These are phyloP conservation scores for Nyctanthes arbortristis DNA, from an alignment of 257 asterid species.

Conservation along the genomic window DNA sequence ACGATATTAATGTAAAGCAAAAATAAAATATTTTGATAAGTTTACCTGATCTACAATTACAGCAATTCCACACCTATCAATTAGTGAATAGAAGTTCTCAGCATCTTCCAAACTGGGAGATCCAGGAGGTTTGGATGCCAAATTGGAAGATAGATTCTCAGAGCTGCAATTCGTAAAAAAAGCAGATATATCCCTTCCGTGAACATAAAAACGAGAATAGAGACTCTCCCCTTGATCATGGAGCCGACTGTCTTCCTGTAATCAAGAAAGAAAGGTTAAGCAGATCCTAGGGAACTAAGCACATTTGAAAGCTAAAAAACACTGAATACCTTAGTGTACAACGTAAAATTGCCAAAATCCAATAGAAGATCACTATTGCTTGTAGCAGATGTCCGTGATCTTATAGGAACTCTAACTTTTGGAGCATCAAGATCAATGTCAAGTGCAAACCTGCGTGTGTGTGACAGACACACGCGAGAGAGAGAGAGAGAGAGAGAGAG, in stretches of 20 bases:
- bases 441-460: constrained; percentile 73
- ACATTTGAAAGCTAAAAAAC: constrained; percentile 12
- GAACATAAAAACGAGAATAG: constrained; percentile 84
- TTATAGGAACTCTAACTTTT: constrained; percentile 90
- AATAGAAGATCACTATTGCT: constrained; percentile 75
- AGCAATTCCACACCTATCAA: constrained; percentile 92
- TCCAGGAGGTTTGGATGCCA: constrained; percentile 52
- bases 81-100: constrained; percentile 59
- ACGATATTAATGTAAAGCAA: background rate
- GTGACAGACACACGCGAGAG: constrained; percentile 8
- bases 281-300: constrained; percentile 16
- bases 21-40: constrained; percentile 12
- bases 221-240: constrained; percentile 66
- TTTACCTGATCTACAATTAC: constrained; percentile 94
- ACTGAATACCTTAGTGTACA: constrained; percentile 72
- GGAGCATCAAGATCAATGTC: constrained; percentile 99
- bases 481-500: constrained; percentile 12
- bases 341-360: constrained; percentile 95
- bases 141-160: constrained; percentile 46
- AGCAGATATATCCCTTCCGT: constrained; percentile 97
- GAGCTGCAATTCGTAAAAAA: constrained; percentile 72
- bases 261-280: constrained; percentile 25
- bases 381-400: constrained; percentile 48
- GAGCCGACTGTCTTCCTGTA: constrained; percentile 65
- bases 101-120: constrained; percentile 57